A percentile compares a stretch with the other conserved stretches of the same genome.
Conservation (phyloP, 352 stramenopile species). For the Pythium scleroteichum region DNA sequence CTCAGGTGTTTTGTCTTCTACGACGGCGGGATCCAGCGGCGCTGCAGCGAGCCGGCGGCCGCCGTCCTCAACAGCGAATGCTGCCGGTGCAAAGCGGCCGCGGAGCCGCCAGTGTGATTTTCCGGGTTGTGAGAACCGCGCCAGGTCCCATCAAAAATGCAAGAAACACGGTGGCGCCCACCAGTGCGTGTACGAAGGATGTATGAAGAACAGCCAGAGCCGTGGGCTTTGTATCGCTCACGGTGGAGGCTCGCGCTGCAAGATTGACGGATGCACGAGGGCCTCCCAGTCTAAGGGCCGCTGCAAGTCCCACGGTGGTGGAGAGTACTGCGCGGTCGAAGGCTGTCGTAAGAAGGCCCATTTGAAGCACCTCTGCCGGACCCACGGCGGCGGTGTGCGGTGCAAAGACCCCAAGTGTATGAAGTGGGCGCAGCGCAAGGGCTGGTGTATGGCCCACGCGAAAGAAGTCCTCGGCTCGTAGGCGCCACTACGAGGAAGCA, state of each 20-base stretch:
- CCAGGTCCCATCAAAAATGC: constrained; percentile 85
- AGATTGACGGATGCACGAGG: constrained; percentile 73
- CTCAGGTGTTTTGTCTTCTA: not conserved
- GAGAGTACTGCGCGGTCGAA: constrained; percentile 79
- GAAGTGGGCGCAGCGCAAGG: constrained; percentile 88
- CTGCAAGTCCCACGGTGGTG: constrained; percentile 84
- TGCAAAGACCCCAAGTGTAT: constrained; percentile 80
- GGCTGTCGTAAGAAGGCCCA: constrained; percentile 87
- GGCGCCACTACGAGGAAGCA: not conserved
- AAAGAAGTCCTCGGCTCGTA: constrained; percentile 68
- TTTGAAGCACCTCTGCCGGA: constrained; percentile 82
- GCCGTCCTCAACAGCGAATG: constrained; percentile 6
- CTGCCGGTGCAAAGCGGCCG: constrained; percentile 13
- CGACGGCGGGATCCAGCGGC: not conserved
- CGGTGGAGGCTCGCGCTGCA: constrained; percentile 78
- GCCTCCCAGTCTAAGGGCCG: constrained; percentile 85
- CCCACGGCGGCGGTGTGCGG: constrained; percentile 81
- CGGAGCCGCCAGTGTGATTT: constrained; percentile 57
- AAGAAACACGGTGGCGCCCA: constrained; percentile 89
- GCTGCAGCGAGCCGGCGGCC: constrained; percentile 6
- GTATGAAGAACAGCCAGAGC: constrained; percentile 88
- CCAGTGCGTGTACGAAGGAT: constrained; percentile 83
- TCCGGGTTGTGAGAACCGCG: constrained; percentile 73
- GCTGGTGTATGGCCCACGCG: constrained; percentile 88
- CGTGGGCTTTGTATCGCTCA: constrained; percentile 84